Base-by-base conservation (phyloP, 106 monocot species). In the Platanthera guangdongensis region DNA sequence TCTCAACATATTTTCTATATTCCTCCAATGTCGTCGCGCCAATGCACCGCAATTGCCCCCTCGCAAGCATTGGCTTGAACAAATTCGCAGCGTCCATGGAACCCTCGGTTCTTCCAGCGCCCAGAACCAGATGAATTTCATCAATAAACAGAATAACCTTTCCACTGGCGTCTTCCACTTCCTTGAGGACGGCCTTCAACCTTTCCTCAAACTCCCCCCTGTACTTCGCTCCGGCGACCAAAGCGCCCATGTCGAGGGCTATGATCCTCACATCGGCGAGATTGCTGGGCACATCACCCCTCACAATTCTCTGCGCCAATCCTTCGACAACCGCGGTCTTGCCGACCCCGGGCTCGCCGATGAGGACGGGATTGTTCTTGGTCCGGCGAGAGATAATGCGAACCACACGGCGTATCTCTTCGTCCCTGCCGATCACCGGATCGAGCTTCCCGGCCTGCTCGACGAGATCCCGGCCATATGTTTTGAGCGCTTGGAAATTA, bases 271-370 rank as follows among this genome's bases (percentile, higher is more conserved):
- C 89, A 54, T 92, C 87, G 22, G 48, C 65, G 9, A 92, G 81
- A 83, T 89, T 85, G 73, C 83, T 87, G 0, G 86, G 88, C 5
- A 92, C 85, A 18, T 88, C 89, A 10, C 92, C 92, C 2, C 85
- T 62, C 18, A 89, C 86, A 18, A 92, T 83, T 46, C 92, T 73
- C 77, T 92, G 92, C 1, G 92, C 89, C 11, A 92, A 74, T 15
- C 92, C 92, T 54, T 92, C 92, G 2, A 92, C 88, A 1, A 92
- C 86, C 0, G 92, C 88, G 0, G 92, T 92, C 77, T 88, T 89
- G 7, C 92, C 92, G 3, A 92, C 92, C 0, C 92, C 92, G 4
- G 92, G 92, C 77, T 92, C 92, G 10, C 92, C 92, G 14, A 92
- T 87, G 25, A 92, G 80, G 0, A 92, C 89, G 0, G 87, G 86